A percentile compares a stretch with the other conserved stretches of the same genome.
phyloP scores from a whole-genome alignment of 1,284 basidiomycete species.

The Papiliotrema fonsecae region DNA sequence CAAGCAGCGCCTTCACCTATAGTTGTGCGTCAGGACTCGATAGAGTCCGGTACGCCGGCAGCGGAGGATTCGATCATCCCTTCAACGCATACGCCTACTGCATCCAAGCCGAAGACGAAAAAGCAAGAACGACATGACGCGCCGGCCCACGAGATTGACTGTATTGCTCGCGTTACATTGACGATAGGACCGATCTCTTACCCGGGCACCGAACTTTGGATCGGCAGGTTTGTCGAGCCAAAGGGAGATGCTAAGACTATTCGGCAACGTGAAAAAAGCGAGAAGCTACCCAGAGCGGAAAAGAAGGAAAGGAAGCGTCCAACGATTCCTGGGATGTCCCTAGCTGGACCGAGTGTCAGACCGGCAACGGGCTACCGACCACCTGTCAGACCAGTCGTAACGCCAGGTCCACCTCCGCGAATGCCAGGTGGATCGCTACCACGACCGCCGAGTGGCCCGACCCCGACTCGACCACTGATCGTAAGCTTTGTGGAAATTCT shows the following conservation, averaged over 20 bases:
- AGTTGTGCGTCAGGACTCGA: no score
- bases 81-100: background rate
- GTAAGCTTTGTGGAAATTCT: conserved; percentile 7
- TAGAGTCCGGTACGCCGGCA: no score
- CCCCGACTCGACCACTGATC: conserved; percentile 6
- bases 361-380: background rate
- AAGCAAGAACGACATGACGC: conserved; percentile 16
- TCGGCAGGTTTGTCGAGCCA: conserved; percentile 37
- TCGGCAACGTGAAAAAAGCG: conserved; percentile 9
- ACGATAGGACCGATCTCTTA: conserved; percentile 39
- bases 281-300: conserved; percentile 1
- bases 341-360: background rate
- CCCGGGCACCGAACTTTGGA: conserved; percentile 41
- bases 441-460: background rate
- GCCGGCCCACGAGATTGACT: conserved; percentile 44
- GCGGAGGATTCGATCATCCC: no score
- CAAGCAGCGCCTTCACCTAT: no score
- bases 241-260: no score
- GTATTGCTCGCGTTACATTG: conserved; percentile 37
- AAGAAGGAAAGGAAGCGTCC: background rate
- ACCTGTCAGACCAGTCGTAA: background rate
- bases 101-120: conserved; percentile 9
- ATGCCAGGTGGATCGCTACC: background rate
- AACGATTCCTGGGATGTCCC: background rate
- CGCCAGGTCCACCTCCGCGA: background rate